Base-by-base conservation (phyloP, 2,329 filamentous ascomycete species). In the Endocalyx cinctus region DNA sequence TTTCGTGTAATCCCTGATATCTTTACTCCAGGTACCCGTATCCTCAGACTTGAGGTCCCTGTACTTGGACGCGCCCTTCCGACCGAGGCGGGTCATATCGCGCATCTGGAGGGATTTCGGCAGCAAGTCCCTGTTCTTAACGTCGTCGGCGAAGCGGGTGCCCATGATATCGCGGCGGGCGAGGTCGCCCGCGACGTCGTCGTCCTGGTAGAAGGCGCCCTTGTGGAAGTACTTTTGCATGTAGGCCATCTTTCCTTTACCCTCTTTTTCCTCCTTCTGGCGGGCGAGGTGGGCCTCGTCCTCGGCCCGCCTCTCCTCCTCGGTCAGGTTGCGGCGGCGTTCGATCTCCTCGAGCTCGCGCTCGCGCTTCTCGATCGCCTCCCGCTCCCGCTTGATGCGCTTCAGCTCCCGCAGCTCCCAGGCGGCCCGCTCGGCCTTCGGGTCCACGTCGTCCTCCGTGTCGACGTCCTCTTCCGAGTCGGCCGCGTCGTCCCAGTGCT, bases 181-280 rank as follows among this genome's bases (percentile, higher is more conserved):
- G 28, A 96, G 67, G 1, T 87, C 86, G 42, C 85, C 79, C 12
- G 78, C 79, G 47, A 81, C 78, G 32, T 81, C 73, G 49, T 94
- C 85, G 33, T 89, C 87, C 46, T 84, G 84, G 68, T 87, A 97
- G 67, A 97, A 98, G 12, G 92, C 92, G 30, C 92, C 92, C 64
- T 89, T 90, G 70, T 98, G 92, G 62, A 87, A 89, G 66, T 97
- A 98, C 57, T 89, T 88, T 55, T 96, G 89, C 84, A 97, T 87
- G 59, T 80, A 96, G 2, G 76, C 76, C 72, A 92, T 87, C 62
- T 90, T 84, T 33, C 87, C 87, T 40, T 83, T 82, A 31, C 70
- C 62, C 41, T 84, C 79, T 50, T 86, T 85, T 43, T 94, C 88
- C 42, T 84, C 84, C 48, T 83, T 79, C 61, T 97, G 90, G 45